Evolutionary conservation across 2,329 filamentous ascomycete genomes (phyloP), one percentile per base, ranked within the genome.

Genomic region (Ambrosiella cleistominuta): DNA sequence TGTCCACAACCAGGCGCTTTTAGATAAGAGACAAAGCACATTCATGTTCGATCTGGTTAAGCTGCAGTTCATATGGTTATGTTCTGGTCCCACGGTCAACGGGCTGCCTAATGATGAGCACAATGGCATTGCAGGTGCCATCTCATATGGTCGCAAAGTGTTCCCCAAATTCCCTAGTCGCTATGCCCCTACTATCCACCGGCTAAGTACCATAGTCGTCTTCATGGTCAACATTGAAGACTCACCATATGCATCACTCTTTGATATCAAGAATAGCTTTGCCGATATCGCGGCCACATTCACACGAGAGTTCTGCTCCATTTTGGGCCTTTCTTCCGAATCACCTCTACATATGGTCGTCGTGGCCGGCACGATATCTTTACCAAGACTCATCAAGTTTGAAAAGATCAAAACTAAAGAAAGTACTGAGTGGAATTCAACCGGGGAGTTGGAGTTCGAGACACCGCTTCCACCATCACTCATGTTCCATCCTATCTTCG

Each of bases 401-500:
- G 87, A 88, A 60, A 82, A 79, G 2, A 90, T 93, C 66, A 90
- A 94, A 75, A 86, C 86, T 65, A 51, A 51, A 11, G 90, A 91
- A 70, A 83, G 87, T 62, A 95, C 91, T 0, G 90, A 95, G 69
- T 98, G 93, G 93, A 96, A 90, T 0, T 90, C 88, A 3, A 80
- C 86, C 61, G 83, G 93, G 66, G 93, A 98, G 69, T 74, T 98
- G 15, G 88, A 91, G 0, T 93, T 90, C 67, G 77, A 87, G 65
- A 82, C 79, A 1, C 76, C 79, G 1, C 70, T 83, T 1, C 79
- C 80, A 0, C 66, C 69, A 54, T 76, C 73, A 63, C 81, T 81
- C 77, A 74, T 83, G 54, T 98, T 95, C 73, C 93, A 98, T 69
- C 86, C 86, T 58, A 96, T 98, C 66, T 98, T 98, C 67, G 93